Conservation (phyloP, 73 alveolate genomes). For the Tetrahymena borealis region DNA sequence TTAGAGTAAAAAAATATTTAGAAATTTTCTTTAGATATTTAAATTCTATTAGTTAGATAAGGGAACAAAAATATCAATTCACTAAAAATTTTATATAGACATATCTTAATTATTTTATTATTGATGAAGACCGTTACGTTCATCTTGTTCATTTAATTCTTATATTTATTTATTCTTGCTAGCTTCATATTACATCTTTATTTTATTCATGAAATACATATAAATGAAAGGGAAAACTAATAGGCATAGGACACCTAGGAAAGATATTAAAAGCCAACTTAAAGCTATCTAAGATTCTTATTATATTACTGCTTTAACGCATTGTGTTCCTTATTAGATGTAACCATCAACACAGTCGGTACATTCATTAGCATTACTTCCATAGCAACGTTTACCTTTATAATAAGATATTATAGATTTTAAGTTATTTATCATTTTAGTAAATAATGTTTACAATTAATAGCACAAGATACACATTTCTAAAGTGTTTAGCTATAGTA, state of each 20-base stretch:
- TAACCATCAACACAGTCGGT: background rate
- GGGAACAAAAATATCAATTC: too few relatives aligned
- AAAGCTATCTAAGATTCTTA: background rate
- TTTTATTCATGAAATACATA: background rate
- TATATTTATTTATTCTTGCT: background rate
- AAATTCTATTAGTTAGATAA: too few relatives aligned
- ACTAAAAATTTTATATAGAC: background rate
- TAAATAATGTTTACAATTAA: background rate
- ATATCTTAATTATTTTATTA: background rate
- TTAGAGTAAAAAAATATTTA: too few relatives aligned
- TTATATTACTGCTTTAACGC: background rate
- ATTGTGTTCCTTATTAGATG: background rate
- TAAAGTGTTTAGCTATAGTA: background rate
- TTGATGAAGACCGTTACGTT: background rate
- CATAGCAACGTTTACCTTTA: background rate
- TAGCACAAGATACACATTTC: background rate
- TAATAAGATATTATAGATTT: background rate
- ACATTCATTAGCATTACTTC: background rate
- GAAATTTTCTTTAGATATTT: too few relatives aligned
- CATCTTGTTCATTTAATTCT: background rate
- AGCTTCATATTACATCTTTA: background rate
- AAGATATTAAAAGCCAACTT: background rate
- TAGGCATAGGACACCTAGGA: background rate
- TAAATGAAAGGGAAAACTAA: background rate
- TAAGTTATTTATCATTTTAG: background rate